Evolutionary conservation across 1,284 basidiomycete genomes (phyloP), one percentile per base, ranked within the genome.

Genomic region (Boletus smithii): DNA sequence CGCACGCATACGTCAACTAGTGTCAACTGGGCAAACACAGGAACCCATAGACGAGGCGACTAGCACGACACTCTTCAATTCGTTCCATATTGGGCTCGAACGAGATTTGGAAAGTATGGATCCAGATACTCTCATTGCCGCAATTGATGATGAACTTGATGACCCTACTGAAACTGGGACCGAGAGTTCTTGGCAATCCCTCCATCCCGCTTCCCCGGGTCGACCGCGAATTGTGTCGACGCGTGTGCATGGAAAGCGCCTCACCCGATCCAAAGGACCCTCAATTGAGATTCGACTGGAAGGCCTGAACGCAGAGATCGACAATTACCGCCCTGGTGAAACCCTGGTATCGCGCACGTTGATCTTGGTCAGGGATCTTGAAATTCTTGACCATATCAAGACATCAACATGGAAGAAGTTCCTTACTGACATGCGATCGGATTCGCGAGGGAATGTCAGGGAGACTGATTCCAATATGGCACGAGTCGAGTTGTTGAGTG

Each of bases 361-460:
- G 44, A 75, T 80, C 4, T 83, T 83, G 22, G 72, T 88, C 49
- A 76, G 72, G 50, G 80, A 91, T 56, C 60, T 92, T 38, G 92
- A 97, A 67, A 97, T 99, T 53, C 73, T 98, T 44, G 95, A 99
- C 69, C 94, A 97, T 63, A 92, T 99, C 75, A 94, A 92, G 73
- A 95, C 95, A 0, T 97, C 95, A 9, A 98, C 95, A 0, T 99
- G 97, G 97, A 88, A 86, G 67, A 97, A 94, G 62, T 99, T 99
- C 66, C 71, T 99, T 50, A 95, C 93, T 1, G 83, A 84, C 49
- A 76, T 95, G 63, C 80, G 85, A 41, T 77, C 85, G 1, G 91
- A 93, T 67, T 84, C 88, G 10, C 77, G 81, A 43, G 92, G 94
- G 0, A 90, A 94, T 58, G 73, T 91, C 6, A 79, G 92, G 26